A percentile compares a stretch with the other conserved stretches of the same genome.
Conservation (phyloP, 2,329 filamentous ascomycete genomes). For the Botrytis cinerea region DNA sequence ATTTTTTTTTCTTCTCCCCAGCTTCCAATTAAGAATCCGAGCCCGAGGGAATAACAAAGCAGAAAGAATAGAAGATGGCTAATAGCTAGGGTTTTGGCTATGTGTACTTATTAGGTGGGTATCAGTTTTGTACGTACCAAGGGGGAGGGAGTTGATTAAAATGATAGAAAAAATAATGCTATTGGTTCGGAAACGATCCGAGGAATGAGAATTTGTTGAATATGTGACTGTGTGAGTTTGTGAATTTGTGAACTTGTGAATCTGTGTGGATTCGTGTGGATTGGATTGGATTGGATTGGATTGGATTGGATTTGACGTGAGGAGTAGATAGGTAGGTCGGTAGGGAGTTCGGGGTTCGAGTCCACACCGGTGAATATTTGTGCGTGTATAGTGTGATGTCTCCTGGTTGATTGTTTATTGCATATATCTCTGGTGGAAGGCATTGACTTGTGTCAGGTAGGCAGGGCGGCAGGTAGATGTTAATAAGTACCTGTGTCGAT, state of each 20-base stretch:
- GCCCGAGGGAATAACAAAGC: background rate
- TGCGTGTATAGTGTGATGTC: background rate
- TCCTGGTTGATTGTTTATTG: background rate
- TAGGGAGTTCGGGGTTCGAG: background rate
- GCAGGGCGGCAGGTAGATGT: too few species aligned
- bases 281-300: background rate
- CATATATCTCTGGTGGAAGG: background rate
- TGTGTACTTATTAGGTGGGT: background rate
- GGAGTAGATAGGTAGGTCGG: background rate
- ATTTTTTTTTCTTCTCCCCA: background rate
- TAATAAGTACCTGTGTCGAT: background rate
- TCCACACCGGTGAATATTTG: background rate
- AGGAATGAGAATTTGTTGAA: slow-evolving; percentile 15
- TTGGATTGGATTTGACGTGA: background rate
- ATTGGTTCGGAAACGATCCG: slow-evolving; percentile 21
- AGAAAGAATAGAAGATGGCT: background rate
- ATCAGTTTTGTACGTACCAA: slow-evolving; percentile 10
- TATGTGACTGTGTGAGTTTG: background rate
- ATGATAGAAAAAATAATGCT: background rate
- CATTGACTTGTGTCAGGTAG: background rate
- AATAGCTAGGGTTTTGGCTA: slow-evolving; percentile 5
- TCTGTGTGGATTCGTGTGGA: background rate
- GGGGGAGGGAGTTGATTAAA: slow-evolving; percentile 2
- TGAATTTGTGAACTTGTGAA: background rate
- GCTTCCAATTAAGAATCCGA: background rate